Evolutionary conservation across 805 yeast species (phyloP).

Genomic region (Pichia pseudocactophila): DNA sequence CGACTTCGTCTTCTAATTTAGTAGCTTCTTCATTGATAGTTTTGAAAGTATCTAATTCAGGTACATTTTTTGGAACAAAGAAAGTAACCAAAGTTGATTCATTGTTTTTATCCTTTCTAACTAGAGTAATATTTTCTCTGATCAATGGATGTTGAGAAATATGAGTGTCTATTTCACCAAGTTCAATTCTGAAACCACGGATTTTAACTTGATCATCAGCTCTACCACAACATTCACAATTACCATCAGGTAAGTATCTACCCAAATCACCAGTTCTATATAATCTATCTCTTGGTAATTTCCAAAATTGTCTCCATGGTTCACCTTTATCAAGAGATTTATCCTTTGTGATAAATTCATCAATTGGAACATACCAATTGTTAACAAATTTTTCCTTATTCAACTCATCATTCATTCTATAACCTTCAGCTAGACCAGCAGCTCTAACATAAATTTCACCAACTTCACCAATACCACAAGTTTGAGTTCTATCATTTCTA

Average conservation of each 20-base stretch:
- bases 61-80: conserved; percentile 63
- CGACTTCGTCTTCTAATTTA: conserved; percentile 54
- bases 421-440: conserved; percentile 95
- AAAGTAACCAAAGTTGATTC: conserved; percentile 89
- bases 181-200: conserved; percentile 95
- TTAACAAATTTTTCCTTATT: conserved; percentile 80
- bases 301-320: conserved; percentile 74
- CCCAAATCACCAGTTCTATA: conserved; percentile 98
- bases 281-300: conserved; percentile 90
- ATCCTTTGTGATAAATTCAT: conserved; percentile 54
- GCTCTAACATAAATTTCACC: conserved; percentile 99
- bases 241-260: conserved; percentile 92
- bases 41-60: conserved; percentile 40
- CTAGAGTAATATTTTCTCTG: conserved; percentile 88
- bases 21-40: conserved; percentile 39
- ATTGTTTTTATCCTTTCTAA: conserved; percentile 82
- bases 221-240: conserved; percentile 96
- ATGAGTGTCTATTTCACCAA: conserved; percentile 97
- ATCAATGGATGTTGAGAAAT: conserved; percentile 88
- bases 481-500: conserved; percentile 76
- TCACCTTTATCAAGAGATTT: conserved; percentile 35
- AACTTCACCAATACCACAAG: conserved; percentile 97
- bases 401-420: conserved; percentile 82
- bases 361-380: conserved; percentile 79
- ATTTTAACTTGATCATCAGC: conserved; percentile 99